These are phyloP conservation scores for Fraxinus angustifolia DNA, from an alignment of 305 asterid genomes.

Conservation along the genomic window DNA sequence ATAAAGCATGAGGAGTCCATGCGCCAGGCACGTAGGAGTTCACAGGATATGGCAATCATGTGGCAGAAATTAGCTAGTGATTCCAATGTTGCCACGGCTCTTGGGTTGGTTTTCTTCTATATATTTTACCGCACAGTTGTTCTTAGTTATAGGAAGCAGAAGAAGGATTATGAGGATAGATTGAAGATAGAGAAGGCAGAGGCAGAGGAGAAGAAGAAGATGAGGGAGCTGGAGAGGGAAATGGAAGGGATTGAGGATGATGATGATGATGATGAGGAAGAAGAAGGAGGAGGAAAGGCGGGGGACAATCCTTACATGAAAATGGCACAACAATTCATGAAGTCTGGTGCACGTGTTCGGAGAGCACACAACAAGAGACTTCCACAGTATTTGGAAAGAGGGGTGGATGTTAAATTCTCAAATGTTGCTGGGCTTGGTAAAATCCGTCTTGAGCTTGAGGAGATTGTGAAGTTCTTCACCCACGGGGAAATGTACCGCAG, in stretches of 20 bases:
- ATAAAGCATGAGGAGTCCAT: slow-evolving; percentile 44
- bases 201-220: slow-evolving; percentile 88
- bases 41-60: slow-evolving; percentile 48
- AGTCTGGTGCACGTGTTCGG: slow-evolving; percentile 90
- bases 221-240: slow-evolving; percentile 76
- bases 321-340: slow-evolving; percentile 82
- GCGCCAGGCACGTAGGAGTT: slow-evolving; percentile 45
- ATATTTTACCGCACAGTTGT: slow-evolving; percentile 76
- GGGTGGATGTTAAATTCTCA: slow-evolving; percentile 78
- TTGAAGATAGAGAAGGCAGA: slow-evolving; percentile 85
- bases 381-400: slow-evolving; percentile 86
- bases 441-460: slow-evolving; percentile 94
- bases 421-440: slow-evolving; percentile 99
- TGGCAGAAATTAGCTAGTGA: slow-evolving; percentile 76
- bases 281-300: slow-evolving; percentile 57
- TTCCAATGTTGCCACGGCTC: slow-evolving; percentile 58
- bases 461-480: slow-evolving; percentile 92
- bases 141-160: slow-evolving; percentile 75
- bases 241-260: slow-evolving; percentile 55
- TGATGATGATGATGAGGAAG: slow-evolving; percentile 59
- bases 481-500: slow-evolving; percentile 95
- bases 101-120: slow-evolving; percentile 74
- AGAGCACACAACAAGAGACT: slow-evolving; percentile 58
- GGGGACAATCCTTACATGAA: slow-evolving; percentile 72
- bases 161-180: slow-evolving; percentile 94